phyloP scores from a whole-genome alignment of 495 filamentous ascomycete genomes.

The Neurospora sp. region DNA sequence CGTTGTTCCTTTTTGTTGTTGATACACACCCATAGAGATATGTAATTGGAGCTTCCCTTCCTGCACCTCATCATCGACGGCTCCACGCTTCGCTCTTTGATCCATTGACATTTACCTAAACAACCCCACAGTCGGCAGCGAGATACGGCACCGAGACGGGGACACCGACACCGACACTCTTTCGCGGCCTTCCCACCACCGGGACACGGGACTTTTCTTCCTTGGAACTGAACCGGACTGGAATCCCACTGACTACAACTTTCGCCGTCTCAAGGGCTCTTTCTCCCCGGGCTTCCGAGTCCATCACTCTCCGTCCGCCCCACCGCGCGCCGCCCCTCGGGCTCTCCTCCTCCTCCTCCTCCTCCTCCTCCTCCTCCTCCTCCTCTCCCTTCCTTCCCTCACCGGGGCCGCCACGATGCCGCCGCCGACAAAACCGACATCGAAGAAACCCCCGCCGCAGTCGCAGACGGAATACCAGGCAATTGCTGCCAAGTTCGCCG shows the following conservation, averaged over 20 bases:
- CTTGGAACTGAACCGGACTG: not conserved
- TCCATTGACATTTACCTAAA: not conserved
- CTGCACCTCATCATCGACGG: not conserved
- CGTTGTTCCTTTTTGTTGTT: not conserved
- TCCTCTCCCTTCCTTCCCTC: slow-evolving; percentile 12
- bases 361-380: not conserved
- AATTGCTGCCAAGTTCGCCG: slow-evolving; percentile 35
- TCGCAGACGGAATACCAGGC: slow-evolving; percentile 28
- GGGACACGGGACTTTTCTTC: not conserved
- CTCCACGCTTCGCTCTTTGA: not conserved
- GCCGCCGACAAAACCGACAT: slow-evolving; percentile 8
- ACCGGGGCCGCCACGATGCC: slow-evolving; percentile 12
- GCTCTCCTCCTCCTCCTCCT: not conserved
- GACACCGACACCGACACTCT: not conserved
- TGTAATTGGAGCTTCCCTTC: not conserved
- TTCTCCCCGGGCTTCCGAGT: not conserved
- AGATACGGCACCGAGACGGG: not conserved
- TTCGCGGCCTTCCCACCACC: not conserved
- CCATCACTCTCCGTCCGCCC: not conserved
- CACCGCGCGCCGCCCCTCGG: not conserved
- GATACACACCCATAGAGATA: not conserved
- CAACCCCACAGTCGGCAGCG: not conserved
- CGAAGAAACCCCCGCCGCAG: slow-evolving; percentile 12
- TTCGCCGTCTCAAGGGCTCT: not conserved
- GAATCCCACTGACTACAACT: not conserved